A percentile compares a stretch with the other conserved stretches of the same genome.
Conservation (phyloP, 768 basidiomycete species). For the Termitomyces titanicus region DNA sequence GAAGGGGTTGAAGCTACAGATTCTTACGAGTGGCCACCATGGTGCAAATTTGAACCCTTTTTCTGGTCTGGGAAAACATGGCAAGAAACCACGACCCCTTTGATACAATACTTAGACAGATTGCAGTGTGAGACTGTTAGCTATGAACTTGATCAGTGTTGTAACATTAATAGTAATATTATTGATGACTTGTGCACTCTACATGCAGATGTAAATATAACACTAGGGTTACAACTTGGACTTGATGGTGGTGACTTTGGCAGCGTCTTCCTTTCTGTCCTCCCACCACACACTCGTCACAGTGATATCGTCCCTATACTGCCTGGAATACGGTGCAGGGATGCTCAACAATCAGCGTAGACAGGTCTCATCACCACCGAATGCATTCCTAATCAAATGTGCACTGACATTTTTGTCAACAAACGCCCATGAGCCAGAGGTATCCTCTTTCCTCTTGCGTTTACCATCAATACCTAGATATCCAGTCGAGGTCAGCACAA, state of each 20-base stretch:
- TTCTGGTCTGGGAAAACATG: constrained; percentile 3
- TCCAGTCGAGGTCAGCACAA: constrained; percentile 56
- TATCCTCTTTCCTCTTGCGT: constrained; percentile 34
- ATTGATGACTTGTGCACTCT: too few relatives aligned
- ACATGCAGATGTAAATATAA: background rate
- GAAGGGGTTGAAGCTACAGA: background rate
- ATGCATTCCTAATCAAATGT: constrained; percentile 88
- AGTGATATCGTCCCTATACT: constrained; percentile 81
- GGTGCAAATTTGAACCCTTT: constrained; percentile 13
- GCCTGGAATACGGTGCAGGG: constrained; percentile 72
- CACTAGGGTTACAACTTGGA: constrained; percentile 38
- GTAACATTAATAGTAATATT: constrained; percentile 14
- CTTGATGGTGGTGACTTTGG: constrained; percentile 37
- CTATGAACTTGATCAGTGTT: constrained; percentile 3
- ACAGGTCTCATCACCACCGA: constrained; percentile 65
- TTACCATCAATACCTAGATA: constrained; percentile 63
- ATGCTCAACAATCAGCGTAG: constrained; percentile 72
- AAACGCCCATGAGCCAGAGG: constrained; percentile 68
- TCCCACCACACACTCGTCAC: constrained; percentile 88
- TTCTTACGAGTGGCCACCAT: constrained; percentile 3
- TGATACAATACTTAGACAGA: constrained; percentile 5
- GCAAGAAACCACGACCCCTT: constrained; percentile 14
- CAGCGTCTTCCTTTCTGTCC: constrained; percentile 47
- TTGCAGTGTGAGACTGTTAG: background rate
- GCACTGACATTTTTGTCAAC: constrained; percentile 74